phyloP scores from a whole-genome alignment of 768 basidiomycete genomes.

The Rhodotorula diobovata region DNA sequence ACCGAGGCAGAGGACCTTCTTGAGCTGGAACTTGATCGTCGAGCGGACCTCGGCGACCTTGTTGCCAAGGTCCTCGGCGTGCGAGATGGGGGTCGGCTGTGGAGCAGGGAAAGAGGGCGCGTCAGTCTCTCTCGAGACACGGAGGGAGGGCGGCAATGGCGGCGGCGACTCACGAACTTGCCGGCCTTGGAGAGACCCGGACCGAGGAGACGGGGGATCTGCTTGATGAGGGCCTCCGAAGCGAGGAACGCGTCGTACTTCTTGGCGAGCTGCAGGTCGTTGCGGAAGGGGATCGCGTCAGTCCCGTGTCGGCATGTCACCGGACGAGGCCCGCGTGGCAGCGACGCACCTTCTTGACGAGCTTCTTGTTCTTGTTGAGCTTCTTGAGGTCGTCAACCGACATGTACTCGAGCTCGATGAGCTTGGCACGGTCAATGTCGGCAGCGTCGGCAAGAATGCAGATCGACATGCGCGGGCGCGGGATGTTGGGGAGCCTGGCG shows the following conservation, averaged over 20 bases:
- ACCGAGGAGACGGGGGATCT: constrained; percentile 98
- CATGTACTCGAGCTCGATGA: constrained; percentile 95
- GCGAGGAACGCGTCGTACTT: constrained; percentile 99
- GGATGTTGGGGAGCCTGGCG: constrained; percentile 83
- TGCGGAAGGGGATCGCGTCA: too few species aligned
- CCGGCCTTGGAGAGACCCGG: constrained; percentile 98
- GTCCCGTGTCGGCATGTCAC: background rate
- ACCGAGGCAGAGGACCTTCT: constrained; percentile 98
- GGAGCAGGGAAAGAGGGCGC: background rate
- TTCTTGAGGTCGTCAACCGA: constrained; percentile 99
- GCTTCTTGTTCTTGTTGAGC: constrained; percentile 89
- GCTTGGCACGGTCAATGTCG: constrained; percentile 97
- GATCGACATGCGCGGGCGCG: constrained; percentile 97
- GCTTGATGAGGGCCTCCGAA: constrained; percentile 96
- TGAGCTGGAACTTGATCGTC: constrained; percentile 53
- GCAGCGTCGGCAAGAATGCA: constrained; percentile 99
- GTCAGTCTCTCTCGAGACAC: background rate
- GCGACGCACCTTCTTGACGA: constrained; percentile 65
- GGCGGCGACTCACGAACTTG: constrained; percentile 42
- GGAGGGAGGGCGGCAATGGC: too few species aligned
- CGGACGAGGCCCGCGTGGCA: too few species aligned
- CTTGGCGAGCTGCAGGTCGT: constrained; percentile 72
- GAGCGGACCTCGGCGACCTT: constrained; percentile 94
- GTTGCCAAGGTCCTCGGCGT: constrained; percentile 78
- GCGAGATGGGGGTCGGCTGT: constrained; percentile 89